Conservation (phyloP, 2,329 filamentous ascomycete species). For the Phyllosticta citriasiana region DNA sequence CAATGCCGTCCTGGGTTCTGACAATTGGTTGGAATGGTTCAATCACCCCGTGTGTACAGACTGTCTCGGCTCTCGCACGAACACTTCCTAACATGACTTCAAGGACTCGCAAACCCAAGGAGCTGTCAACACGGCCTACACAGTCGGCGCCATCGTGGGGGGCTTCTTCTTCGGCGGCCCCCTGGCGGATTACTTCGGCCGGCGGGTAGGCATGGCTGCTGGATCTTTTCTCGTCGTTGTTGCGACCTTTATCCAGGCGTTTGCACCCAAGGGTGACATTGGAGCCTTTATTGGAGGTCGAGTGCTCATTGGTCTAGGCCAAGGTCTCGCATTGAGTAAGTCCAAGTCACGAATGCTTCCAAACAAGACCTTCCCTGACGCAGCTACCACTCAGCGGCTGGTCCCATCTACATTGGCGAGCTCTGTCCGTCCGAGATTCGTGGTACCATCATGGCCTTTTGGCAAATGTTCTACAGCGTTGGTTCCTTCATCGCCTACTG, state of each 20-base stretch:
- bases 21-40: conserved; percentile 58
- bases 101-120: conserved; percentile 37
- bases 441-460: conserved; percentile 59
- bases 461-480: conserved; percentile 59
- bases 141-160: conserved; percentile 58
- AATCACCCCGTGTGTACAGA: conserved; percentile 29
- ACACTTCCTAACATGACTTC: neutral
- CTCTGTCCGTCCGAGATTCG: conserved; percentile 54
- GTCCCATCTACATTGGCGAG: conserved; percentile 63
- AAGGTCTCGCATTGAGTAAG: conserved; percentile 55
- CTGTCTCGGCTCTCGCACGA: neutral
- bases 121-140: conserved; percentile 58
- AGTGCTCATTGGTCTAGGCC: conserved; percentile 59
- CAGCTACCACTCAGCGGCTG: conserved; percentile 42
- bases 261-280: conserved; percentile 50
- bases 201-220: conserved; percentile 54
- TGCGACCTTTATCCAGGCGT: conserved; percentile 60
- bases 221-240: conserved; percentile 57
- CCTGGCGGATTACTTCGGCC: conserved; percentile 50
- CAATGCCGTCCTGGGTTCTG: conserved; percentile 59
- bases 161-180: conserved; percentile 62
- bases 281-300: conserved; percentile 59
- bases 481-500: conserved; percentile 56
- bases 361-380: neutral
- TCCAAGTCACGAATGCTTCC: conserved; percentile 1